phyloP scores from a whole-genome alignment of 2,329 filamentous ascomycete genomes.

The Grosmannia huntii region DNA sequence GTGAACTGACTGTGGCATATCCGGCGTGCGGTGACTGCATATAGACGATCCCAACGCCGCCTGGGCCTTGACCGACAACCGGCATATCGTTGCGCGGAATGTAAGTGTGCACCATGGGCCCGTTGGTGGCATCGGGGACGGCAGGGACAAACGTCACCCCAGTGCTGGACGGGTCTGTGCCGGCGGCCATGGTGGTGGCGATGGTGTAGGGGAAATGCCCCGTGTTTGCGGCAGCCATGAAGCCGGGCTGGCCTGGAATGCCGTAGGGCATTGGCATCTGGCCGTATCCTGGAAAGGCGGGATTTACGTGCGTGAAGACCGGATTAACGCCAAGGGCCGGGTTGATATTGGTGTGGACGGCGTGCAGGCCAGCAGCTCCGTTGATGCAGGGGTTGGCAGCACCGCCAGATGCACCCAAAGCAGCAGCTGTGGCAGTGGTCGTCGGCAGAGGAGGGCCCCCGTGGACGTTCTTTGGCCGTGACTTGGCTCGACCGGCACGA shows the following conservation, averaged over 20 bases:
- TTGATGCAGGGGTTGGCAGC: background rate
- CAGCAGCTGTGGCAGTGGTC: constrained; percentile 7
- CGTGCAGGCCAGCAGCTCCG: background rate
- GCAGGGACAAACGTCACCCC: constrained; percentile 45
- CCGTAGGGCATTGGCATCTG: constrained; percentile 1
- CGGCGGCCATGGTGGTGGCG: constrained; percentile 1
- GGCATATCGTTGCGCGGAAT: constrained; percentile 36
- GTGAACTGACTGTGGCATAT: constrained; percentile 10
- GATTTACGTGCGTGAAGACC: constrained; percentile 10
- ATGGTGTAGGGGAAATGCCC: background rate
- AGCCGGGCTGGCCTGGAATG: constrained; percentile 5
- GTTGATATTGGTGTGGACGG: constrained; percentile 6
- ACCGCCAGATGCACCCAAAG: background rate
- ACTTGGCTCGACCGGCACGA: background rate
- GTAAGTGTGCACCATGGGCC: constrained; percentile 42
- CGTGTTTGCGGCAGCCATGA: constrained; percentile 14
- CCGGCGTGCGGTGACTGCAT: constrained; percentile 5
- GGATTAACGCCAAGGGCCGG: constrained; percentile 10
- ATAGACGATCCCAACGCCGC: constrained; percentile 7
- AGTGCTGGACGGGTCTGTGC: constrained; percentile 9
- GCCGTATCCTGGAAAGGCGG: background rate
- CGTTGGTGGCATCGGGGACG: constrained; percentile 43
- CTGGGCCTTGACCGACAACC: constrained; percentile 17
- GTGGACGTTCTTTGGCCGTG: background rate
- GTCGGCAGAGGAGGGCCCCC: background rate